Evolutionary conservation across 768 basidiomycete species (phyloP).

Genomic region (Phallus indusiatus): DNA sequence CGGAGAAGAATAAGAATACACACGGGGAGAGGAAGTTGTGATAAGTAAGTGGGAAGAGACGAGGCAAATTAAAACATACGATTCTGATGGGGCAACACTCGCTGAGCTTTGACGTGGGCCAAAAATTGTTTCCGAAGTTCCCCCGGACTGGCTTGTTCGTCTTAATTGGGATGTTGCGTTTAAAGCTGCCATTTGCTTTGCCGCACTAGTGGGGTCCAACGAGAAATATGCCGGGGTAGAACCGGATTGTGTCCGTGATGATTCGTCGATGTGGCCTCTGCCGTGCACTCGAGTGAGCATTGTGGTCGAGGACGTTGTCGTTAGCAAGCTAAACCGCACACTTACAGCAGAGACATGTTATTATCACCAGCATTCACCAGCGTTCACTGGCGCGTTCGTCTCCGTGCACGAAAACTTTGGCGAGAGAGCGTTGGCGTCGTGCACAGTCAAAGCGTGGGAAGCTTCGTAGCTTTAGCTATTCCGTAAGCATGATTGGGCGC

Average conservation of each 20-base stretch:
- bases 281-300: neutral
- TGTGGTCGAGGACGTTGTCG: neutral
- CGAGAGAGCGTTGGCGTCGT: neutral
- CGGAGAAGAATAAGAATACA: conserved; percentile 26
- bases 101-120: conserved; percentile 19
- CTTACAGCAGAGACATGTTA: neutral
- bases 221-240: conserved; percentile 10
- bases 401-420: neutral
- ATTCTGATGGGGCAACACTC: conserved; percentile 8
- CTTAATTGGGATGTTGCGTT: conserved; percentile 31
- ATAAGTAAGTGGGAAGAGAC: conserved; percentile 21
- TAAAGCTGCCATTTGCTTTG: conserved; percentile 77
- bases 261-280: conserved; percentile 1
- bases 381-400: no score
- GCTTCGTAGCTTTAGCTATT: neutral
- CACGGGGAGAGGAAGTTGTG: conserved; percentile 28
- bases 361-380: neutral
- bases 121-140: conserved; percentile 60
- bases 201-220: conserved; percentile 54
- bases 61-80: conserved; percentile 17
- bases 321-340: neutral
- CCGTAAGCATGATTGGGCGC: no score
- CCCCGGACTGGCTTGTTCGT: conserved; percentile 43
- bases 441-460: neutral
- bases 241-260: conserved; percentile 5